Base-by-base conservation (phyloP, 1,284 basidiomycete genomes). In the Stereum hirsutum region DNA sequence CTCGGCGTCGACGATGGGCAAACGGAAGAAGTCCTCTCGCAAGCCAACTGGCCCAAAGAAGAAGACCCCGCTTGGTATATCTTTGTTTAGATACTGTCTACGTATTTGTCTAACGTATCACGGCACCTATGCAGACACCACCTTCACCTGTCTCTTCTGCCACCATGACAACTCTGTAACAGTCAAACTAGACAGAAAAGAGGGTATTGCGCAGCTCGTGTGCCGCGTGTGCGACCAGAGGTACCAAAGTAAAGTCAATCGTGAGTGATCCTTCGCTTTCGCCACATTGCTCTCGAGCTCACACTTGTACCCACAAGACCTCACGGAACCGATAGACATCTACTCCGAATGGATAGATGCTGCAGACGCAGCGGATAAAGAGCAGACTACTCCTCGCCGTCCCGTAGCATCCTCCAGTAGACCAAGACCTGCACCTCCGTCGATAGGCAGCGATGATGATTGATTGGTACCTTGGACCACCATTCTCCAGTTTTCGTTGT, bases 301-400 rank as follows among this genome's bases (percentile, higher is more conserved):
- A 11, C 10, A 17, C 17, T 39, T 17, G 37, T 27, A n/a, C 25
- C 14, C 31, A n/a, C 31, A 45, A 83, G 88, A 91, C 56, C 69
- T 93, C 39, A 89, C 87, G 1, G 89, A 92, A 53, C 78, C 90
- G 5, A 82, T 93, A 48, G 90, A 93, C 60, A 87, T 93, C 23
- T 93, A 92, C 60, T 89, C 88, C 8, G 85, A 89, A 56, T 93
- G 89, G 89, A 89, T 92, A 51, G 89, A 92, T 60, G 89, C 89
- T 36, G 87, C 87, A 17, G 89, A 92, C 57, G 83, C 86, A 17
- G 89, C 88, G 20, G 83, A 89, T 56, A 72, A 69, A 47, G 75
- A 80, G 41, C 68, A 68, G 33, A 70, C 60, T 3, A 54, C 64
- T 15, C 54, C 62, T 27, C 73, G 74, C 37, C 73, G 81, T 39